A percentile compares a stretch with the other conserved stretches of the same genome.
phyloP scores from a whole-genome alignment of 2,329 filamentous ascomycete species.

The Aspergillus texensis region DNA sequence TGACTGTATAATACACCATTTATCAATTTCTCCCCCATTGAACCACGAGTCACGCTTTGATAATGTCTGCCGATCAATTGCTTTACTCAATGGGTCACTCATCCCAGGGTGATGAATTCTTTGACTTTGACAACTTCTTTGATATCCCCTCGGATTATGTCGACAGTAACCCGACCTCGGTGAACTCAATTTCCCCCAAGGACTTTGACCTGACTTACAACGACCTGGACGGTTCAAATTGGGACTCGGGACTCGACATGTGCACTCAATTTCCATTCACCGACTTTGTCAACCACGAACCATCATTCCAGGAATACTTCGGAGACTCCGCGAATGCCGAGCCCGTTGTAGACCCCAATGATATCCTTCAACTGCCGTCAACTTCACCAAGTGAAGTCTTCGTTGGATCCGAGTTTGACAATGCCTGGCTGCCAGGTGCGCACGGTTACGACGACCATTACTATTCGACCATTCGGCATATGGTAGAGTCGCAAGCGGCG shows the following conservation, averaged over 20 bases:
- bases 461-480: conserved; percentile 29
- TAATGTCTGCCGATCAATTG: conserved; percentile 33
- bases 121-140: conserved; percentile 40
- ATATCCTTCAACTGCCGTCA: conserved; percentile 13
- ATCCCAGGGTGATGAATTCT: conserved; percentile 29
- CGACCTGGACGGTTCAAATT: conserved; percentile 25
- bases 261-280: conserved; percentile 27
- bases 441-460: conserved; percentile 14
- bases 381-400: conserved; percentile 7
- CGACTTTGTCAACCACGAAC: conserved; percentile 27
- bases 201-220: conserved; percentile 32
- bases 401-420: conserved; percentile 8
- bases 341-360: conserved; percentile 19
- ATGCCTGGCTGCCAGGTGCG: conserved; percentile 18
- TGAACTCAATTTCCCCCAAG: conserved; percentile 33
- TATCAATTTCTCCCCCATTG: not conserved
- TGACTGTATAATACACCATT: not conserved
- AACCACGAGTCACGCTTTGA: conserved; percentile 3
- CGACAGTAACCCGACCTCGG: conserved; percentile 33
- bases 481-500: conserved; percentile 43
- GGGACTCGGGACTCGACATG: conserved; percentile 22
- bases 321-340: conserved; percentile 21
- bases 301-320: conserved; percentile 21
- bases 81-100: conserved; percentile 27
- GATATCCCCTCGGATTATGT: conserved; percentile 31